Evolutionary conservation across 2,329 filamentous ascomycete species (phyloP), one percentile per base, ranked within the genome.

Genomic region (Mycosphaerelloides madeirae): DNA sequence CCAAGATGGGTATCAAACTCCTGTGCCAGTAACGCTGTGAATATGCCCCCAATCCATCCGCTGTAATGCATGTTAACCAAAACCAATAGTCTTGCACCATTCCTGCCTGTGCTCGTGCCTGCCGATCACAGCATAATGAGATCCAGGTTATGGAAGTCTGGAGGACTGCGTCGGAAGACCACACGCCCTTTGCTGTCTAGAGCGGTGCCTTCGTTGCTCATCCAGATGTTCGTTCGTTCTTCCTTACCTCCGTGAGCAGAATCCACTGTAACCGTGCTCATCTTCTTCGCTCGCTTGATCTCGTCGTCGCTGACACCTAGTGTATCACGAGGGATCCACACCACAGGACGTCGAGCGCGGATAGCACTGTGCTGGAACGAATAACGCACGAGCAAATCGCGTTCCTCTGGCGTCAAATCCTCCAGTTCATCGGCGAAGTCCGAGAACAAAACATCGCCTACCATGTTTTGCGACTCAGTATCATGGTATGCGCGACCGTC

Each of bases 291-390:
- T 29, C 86, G 76, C 59, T 76, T 76, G 34, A 97, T 84, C 70
- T 98, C 93, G 56, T 97, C 91, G 57, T 95, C 88, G 54, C 86
- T 89, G 45, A 98, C 79, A 4, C 93, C 93, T 4, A 97, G 68
- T 54, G 93, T 85, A 61, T 98, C 93, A 9, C 84, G 80, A 0
- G 93, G 93, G 34, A 98, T 87, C 93, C 93, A 98, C 19, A 98
- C 83, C 0, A 87, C 87, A 0, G 93, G 93, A 41, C 89, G 78
- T 41, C 85, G 80, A 1, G 90, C 87, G 7, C 93, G 81, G 29
- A 96, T 74, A 1, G 93, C 93, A 28, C 83, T 83, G 61, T 98
- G 93, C 68, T 90, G 84, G 67, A 98, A 98, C 0, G 91, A 89
- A 58, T 89, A 84, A 43, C 84, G 84, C 11, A 93, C 85, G 31